Base-by-base conservation (phyloP, 208 protist species). In the Herpetomonas samuelpessoai region DNA sequence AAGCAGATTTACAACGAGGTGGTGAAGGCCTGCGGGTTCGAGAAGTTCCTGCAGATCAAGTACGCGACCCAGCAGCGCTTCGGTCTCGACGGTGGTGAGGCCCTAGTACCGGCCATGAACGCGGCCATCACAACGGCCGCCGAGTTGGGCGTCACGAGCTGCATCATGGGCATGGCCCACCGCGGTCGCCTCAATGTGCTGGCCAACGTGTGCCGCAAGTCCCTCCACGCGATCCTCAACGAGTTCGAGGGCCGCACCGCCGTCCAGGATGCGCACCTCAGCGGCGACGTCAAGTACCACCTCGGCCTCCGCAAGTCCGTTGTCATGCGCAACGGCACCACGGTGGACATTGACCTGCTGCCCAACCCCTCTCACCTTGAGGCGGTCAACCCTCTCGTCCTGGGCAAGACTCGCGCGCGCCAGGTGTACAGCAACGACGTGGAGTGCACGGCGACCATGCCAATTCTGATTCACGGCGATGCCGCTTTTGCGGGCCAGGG, bases 321-420 rank as follows among this genome's bases (percentile, higher is more conserved):
- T 26, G 63, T 49, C 21, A 57, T 93, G 54, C 62, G 61, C 7
- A 92, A 83, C 63, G 91, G 88, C 55, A 79, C 96, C 38, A 76
- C 69, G 9, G 75, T 99, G 9, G 86, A 98, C 77, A 51, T 99
- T 3, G 97, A 98, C 26, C 82, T 99, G 39, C 76, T 99, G 30
- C 90, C 98, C 19, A 99, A 99, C 84, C 98, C 98, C 25, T 98
- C 98, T 6, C 98, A 99, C 70, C 78, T 99, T 9, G 98, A 99
- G 83, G 96, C 98, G n/a, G 97, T 99, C 35, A 98, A 99, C 79
- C 93, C 98, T 0, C 89, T 99, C 38, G 98, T 99, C 12, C 79
- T 97, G 54, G 98, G 98, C 58, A 99, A 99, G 82, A 71, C 86
- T 18, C 81, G 90, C 26, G 98, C 97, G 19, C 97, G 98, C 51